phyloP scores from a whole-genome alignment of 805 yeast genomes.

The Ogataea pini region DNA sequence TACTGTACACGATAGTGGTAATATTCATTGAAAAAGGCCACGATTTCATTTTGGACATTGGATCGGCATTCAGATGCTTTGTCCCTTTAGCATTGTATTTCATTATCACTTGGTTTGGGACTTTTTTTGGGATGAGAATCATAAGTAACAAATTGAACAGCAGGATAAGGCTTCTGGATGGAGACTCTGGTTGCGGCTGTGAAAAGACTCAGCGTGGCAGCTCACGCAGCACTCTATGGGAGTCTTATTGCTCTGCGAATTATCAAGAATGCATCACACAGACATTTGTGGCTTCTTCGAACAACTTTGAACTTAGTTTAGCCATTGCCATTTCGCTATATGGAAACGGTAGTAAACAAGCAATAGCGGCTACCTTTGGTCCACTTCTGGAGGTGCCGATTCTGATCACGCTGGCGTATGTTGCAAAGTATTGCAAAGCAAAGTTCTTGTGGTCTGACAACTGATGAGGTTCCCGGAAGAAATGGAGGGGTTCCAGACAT shows the following conservation, averaged over 20 bases:
- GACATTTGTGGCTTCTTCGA: conserved; percentile 57
- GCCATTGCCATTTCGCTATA: conserved; percentile 55
- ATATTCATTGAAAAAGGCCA: conserved; percentile 54
- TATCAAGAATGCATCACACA: conserved; percentile 49
- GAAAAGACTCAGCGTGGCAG: conserved; percentile 27
- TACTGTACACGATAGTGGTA: conserved; percentile 52
- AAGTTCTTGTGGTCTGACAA: conserved; percentile 35
- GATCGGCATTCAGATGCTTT: conserved; percentile 49
- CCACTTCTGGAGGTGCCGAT: conserved; percentile 62
- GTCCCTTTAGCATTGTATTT: conserved; percentile 53
- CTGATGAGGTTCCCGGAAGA: no score
- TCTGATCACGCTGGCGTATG: conserved; percentile 39
- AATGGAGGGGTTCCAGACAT: no score
- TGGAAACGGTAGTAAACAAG: conserved; percentile 52
- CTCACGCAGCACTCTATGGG: conserved; percentile 18
- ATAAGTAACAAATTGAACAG: conserved; percentile 13
- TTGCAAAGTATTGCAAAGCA: conserved; percentile 36
- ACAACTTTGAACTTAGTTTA: conserved; percentile 57
- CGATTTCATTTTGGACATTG: conserved; percentile 47
- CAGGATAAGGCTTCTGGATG: conserved; percentile 7
- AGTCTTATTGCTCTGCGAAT: conserved; percentile 37
- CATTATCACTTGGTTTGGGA: conserved; percentile 47
- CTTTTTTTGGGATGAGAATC: conserved; percentile 38
- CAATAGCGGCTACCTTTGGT: conserved; percentile 61
- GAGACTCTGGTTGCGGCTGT: conserved; percentile 40